Evolutionary conservation across 495 filamentous ascomycete species (phyloP).

Genomic region (Viridothelium virens): DNA sequence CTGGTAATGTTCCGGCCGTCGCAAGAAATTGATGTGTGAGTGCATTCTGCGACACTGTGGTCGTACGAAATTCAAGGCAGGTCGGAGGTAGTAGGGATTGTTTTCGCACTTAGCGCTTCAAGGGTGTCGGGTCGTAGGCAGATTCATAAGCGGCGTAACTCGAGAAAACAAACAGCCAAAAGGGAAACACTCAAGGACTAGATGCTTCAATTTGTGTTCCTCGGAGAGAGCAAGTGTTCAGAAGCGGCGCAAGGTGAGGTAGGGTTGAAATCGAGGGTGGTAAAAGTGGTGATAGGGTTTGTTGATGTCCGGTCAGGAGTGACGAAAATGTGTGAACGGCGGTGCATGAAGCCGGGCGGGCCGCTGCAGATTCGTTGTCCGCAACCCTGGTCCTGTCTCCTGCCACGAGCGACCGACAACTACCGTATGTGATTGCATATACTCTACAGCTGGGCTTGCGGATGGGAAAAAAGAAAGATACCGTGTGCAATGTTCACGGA

Average conservation of each 20-base stretch:
- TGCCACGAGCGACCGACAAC: neutral
- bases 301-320: slow-evolving; percentile 4
- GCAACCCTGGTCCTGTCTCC: neutral
- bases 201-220: too few relatives aligned
- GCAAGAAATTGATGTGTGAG: neutral
- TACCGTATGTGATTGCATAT: too few relatives aligned
- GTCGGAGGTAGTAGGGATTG: neutral
- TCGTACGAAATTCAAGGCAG: neutral
- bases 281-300: neutral
- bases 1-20: neutral
- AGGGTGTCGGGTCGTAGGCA: neutral
- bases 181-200: neutral
- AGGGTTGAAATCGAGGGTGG: neutral
- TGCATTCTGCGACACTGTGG: slow-evolving; percentile 7
- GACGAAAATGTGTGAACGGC: slow-evolving; percentile 1
- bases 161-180: neutral
- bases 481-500: too few relatives aligned
- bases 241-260: too few relatives aligned
- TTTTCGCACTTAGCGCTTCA: slow-evolving; percentile 2
- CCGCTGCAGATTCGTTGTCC: neutral
- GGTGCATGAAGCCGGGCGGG: slow-evolving; percentile 5
- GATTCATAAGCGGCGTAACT: neutral
- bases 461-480: too few relatives aligned
- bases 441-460: too few relatives aligned
- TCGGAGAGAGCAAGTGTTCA: too few relatives aligned